Base-by-base conservation (phyloP, 1,284 basidiomycete genomes). In the Hortiboletus rubellus region DNA sequence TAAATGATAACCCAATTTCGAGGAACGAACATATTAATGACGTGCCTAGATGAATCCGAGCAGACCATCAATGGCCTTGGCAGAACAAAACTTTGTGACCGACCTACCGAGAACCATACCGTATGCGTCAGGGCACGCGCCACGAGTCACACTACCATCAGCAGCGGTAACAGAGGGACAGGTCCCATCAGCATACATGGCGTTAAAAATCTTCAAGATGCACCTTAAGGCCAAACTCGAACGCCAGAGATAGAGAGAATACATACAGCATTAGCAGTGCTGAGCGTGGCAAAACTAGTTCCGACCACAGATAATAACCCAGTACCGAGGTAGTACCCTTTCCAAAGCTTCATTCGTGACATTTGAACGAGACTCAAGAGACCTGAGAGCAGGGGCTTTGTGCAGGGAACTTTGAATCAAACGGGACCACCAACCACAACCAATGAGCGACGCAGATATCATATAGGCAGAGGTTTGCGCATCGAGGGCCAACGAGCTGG, bases 261-360 rank as follows among this genome's bases (percentile, higher is more conserved):
- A 76, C 82, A 12, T 63, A 89, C 86, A 1, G 86, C 79, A 61
- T 82, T 82, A 2, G 87, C 90, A 2, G 90, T 92, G 46, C 85
- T 87, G 15, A 94, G 76, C 0, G 90, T 92, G 8, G 91, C 82
- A 67, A 94, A 94, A 66, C 86, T 89, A 0, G 91, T 94, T 10
- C 91, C 92, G n/a, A 94, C 91, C 3, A 94, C 91, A 6, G 85
- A 86, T 52, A 94, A 79, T 22, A 94, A 72, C 0, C 93, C 92
- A 8, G 90, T 91, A 5, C 90, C 90, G 37, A 92, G 77, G 61
- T 86, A 85, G 61, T 87, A 86, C 6, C 81, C 76, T 24, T 77
- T 73, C 60, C 82, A 86, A 1, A 92, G 75, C 47, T 73, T 80
- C 31, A 90, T 67, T 6, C 84, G 79, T 4, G 85, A 88, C 81